These are phyloP conservation scores for Cupressus sempervirens DNA, from an alignment of 75 land plant genomes.

Conservation along the genomic window DNA sequence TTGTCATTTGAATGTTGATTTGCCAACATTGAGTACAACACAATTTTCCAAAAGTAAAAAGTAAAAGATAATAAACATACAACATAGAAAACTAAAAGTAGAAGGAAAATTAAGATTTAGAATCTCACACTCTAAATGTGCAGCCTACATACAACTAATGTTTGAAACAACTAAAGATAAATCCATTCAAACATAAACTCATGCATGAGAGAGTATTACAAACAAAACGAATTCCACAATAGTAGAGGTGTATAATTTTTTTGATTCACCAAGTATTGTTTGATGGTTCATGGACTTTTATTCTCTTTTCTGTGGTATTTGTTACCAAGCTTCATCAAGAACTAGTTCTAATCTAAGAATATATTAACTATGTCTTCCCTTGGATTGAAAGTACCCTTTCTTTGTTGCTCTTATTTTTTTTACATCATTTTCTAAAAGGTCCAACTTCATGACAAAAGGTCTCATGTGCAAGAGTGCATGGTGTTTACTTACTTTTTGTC, in stretches of 20 bases:
- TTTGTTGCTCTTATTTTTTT: too few species aligned
- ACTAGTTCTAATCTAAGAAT: constrained; percentile 69
- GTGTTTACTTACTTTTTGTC: too few species aligned
- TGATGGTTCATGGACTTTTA: constrained; percentile 65
- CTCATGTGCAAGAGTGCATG: too few species aligned
- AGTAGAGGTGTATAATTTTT: background rate
- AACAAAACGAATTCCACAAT: background rate
- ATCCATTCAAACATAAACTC: background rate
- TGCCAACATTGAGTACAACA: background rate
- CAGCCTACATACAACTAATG: background rate
- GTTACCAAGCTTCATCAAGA: constrained; percentile 77
- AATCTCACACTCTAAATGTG: background rate
- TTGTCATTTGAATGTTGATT: background rate
- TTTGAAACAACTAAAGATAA: background rate
- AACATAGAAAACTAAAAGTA: background rate
- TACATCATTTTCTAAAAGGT: too few species aligned
- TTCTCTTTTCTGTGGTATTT: constrained; percentile 86
- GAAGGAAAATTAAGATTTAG: background rate
- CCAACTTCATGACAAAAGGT: too few species aligned
- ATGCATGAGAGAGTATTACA: background rate
- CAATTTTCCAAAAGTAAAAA: background rate
- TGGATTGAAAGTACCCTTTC: constrained; percentile 12
- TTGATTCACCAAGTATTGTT: constrained; percentile 75
- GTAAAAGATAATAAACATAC: background rate
- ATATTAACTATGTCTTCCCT: constrained; percentile 29